Conservation (phyloP, 352 stramenopile genomes). For the Hyphochytrium catenoides region DNA sequence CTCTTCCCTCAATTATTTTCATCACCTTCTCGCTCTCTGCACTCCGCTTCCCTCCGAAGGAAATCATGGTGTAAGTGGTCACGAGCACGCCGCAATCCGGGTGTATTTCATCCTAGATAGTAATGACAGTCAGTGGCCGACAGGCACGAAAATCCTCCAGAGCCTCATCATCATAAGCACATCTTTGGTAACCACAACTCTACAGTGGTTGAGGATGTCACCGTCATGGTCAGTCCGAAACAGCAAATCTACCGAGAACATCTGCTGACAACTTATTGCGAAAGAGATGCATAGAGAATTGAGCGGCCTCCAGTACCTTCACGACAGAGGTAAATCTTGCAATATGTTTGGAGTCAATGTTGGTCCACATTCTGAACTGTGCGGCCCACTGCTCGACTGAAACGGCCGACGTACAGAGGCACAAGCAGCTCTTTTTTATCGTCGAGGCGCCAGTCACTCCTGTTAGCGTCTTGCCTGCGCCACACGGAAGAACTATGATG, state of each 20-base stretch:
- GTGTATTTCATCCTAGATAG: slow-evolving; percentile 55
- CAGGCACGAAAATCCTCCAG: too few relatives aligned
- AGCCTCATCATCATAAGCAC: too few relatives aligned
- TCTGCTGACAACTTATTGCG: too few relatives aligned
- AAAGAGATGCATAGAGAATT: too few relatives aligned
- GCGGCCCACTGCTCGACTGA: slow-evolving; percentile 95
- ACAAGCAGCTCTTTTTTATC: slow-evolving; percentile 94
- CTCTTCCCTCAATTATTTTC: slow-evolving; percentile 80
- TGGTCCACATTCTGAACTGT: slow-evolving; percentile 96
- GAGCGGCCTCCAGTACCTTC: too few relatives aligned
- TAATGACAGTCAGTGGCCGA: too few relatives aligned
- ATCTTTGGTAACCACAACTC: too few relatives aligned
- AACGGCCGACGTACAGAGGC: slow-evolving; percentile 90
- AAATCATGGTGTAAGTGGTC: slow-evolving; percentile 96
- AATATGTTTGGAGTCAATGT: slow-evolving; percentile 57
- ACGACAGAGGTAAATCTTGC: too few relatives aligned
- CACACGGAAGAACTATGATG: slow-evolving; percentile 97
- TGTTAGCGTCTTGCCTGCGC: slow-evolving; percentile 60
- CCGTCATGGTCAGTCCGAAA: too few relatives aligned
- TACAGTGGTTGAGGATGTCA: too few relatives aligned
- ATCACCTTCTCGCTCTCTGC: slow-evolving; percentile 79
- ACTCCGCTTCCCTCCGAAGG: slow-evolving; percentile 67
- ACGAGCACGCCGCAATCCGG: slow-evolving; percentile 70
- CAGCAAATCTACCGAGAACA: too few relatives aligned
- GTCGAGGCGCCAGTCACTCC: slow-evolving; percentile 82